Percentiles rank a stretch among this genome's conserved stretches.
Evolutionary conservation across 176 grass and related monocot species (phyloP).

Genomic region (Triticum urartu): DNA sequence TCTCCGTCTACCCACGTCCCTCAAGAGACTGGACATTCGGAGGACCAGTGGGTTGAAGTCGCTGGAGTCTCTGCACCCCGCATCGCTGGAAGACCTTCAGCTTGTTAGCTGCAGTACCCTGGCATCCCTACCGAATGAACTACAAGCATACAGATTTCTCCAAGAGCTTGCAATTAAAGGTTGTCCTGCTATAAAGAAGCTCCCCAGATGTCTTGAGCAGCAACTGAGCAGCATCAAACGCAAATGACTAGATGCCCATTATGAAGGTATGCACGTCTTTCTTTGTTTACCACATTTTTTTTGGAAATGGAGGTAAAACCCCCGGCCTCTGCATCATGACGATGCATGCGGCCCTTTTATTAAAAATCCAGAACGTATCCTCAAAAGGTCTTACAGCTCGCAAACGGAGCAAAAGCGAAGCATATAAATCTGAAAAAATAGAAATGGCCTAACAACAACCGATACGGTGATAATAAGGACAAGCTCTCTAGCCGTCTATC

Average conservation of each 20-base stretch:
- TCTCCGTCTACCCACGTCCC: neutral
- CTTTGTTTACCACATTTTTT: neutral
- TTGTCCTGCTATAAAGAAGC: slow-evolving; percentile 1
- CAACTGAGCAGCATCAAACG: neutral
- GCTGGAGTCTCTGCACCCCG: neutral
- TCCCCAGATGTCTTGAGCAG: neutral
- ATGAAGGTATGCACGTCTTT: neutral
- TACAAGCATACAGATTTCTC: neutral
- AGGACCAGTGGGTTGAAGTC: no score
- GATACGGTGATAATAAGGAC: no score
- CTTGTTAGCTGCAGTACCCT: neutral
- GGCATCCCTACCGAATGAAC: neutral
- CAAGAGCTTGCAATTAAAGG: accelerated
- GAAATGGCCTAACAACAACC: no score
- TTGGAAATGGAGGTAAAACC: no score
- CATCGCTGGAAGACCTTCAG: neutral
- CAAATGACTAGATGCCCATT: neutral
- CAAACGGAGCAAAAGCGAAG: no score
- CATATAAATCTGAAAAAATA: no score
- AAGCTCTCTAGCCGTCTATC: no score
- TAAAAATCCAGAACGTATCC: no score
- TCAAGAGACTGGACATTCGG: neutral
- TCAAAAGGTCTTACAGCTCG: no score
- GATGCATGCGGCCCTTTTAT: no score
- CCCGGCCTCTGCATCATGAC: no score